These are phyloP conservation scores for Entonaema liquescens DNA, from an alignment of 495 filamentous ascomycete species.

Conservation along the genomic window DNA sequence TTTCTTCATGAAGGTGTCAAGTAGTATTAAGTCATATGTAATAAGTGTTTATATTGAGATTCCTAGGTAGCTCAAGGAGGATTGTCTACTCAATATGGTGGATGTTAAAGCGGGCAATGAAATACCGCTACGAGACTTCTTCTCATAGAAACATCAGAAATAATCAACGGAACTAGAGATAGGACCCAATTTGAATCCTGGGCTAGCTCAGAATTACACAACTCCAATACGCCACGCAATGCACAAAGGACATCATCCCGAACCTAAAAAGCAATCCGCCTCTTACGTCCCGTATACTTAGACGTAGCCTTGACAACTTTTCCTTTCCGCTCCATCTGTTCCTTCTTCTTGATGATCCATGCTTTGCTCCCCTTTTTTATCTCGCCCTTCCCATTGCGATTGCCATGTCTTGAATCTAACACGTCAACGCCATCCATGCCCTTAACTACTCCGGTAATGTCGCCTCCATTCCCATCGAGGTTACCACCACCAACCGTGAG, in stretches of 20 bases:
- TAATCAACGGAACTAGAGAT: not conserved
- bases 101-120: too few species aligned
- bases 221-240: conserved; percentile 41
- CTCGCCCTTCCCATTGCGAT: conserved; percentile 59
- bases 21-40: too few species aligned
- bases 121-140: not conserved
- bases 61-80: too few species aligned
- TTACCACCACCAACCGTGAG: conserved; percentile 86
- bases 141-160: not conserved
- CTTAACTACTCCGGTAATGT: conserved; percentile 86
- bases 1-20: too few species aligned
- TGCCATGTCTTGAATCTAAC: conserved; percentile 71
- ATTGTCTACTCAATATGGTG: too few species aligned
- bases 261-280: conserved; percentile 64
- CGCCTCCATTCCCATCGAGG: conserved; percentile 67
- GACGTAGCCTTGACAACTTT: conserved; percentile 90
- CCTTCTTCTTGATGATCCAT: conserved; percentile 96
- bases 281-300: conserved; percentile 91
- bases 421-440: conserved; percentile 91
- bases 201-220: not conserved
- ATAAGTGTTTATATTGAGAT: too few species aligned
- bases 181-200: not conserved
- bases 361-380: conserved; percentile 81
- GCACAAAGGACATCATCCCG: conserved; percentile 25
- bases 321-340: conserved; percentile 91